Evolutionary conservation across 2,329 filamentous ascomycete species (phyloP).

Genomic region (Colletotrichum costaricense): DNA sequence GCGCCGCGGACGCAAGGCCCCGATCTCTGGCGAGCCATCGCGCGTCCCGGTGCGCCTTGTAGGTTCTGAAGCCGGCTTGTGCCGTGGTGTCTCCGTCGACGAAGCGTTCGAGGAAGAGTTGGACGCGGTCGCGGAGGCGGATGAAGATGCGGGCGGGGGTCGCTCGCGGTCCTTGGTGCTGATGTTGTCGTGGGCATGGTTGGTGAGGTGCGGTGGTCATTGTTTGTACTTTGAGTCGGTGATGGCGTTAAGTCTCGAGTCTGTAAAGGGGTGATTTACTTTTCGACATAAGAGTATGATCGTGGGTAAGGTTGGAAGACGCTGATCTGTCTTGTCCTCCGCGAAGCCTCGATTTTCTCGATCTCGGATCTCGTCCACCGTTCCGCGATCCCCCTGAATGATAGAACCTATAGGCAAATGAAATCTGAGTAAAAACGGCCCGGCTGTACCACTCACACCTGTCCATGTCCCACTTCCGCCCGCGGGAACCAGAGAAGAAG

Average conservation of each 20-base stretch:
- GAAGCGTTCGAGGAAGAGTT: constrained; percentile 21
- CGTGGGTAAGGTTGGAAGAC: too few species aligned
- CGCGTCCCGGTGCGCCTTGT: constrained; percentile 18
- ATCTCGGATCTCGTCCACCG: not conserved
- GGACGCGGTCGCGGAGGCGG: constrained; percentile 30
- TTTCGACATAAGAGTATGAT: not conserved
- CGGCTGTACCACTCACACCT: constrained; percentile 4
- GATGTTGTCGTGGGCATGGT: too few species aligned
- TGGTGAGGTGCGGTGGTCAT: not conserved
- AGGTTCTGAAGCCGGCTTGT: not conserved
- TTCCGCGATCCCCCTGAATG: constrained; percentile 19
- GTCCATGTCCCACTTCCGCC: not conserved
- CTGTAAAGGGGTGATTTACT: not conserved
- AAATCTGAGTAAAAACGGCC: not conserved
- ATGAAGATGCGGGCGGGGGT: constrained; percentile 15
- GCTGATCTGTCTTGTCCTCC: not conserved
- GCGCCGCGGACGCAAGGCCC: not conserved
- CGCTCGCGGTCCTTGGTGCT: not conserved
- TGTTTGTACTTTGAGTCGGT: not conserved
- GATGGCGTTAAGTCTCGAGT: not conserved
- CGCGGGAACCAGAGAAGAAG: not conserved
- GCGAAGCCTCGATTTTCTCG: not conserved
- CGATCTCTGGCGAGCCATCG: constrained; percentile 9
- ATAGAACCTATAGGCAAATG: not conserved
- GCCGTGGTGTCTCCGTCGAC: constrained; percentile 20